Evolutionary conservation across 2,329 filamentous ascomycete species (phyloP).

Genomic region (Ophiobolus disseminans): DNA sequence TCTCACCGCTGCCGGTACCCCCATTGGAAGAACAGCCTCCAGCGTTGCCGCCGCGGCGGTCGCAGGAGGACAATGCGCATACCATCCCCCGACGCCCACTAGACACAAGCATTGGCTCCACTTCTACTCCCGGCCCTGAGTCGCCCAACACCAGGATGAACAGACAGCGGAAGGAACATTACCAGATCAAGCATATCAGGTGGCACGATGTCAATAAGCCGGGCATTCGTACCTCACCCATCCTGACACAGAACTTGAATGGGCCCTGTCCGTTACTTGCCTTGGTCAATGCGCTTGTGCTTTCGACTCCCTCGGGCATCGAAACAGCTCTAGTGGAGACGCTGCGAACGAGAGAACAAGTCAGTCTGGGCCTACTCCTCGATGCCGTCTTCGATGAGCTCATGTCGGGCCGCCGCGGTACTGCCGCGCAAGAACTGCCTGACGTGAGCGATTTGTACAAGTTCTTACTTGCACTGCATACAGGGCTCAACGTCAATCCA

Average conservation of each 20-base stretch:
- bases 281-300: conserved; percentile 86
- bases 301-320: conserved; percentile 75
- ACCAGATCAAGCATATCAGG: conserved; percentile 88
- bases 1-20: conserved; percentile 6
- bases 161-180: conserved; percentile 72
- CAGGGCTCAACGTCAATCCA: conserved; percentile 98
- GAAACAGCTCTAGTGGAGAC: conserved; percentile 78
- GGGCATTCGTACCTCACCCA: conserved; percentile 78
- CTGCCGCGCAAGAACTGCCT: conserved; percentile 71
- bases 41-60: conserved; percentile 40
- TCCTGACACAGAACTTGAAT: conserved; percentile 91
- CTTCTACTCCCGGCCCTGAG: conserved; percentile 38
- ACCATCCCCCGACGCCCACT: conserved; percentile 45
- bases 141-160: conserved; percentile 51
- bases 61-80: conserved; percentile 43
- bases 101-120: conserved; percentile 25
- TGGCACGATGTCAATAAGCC: conserved; percentile 74
- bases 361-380: conserved; percentile 83
- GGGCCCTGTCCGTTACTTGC: conserved; percentile 93
- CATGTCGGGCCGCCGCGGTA: conserved; percentile 75
- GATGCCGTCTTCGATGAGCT: conserved; percentile 94
- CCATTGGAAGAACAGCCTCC: conserved; percentile 38
- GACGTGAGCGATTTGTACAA: conserved; percentile 87
- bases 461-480: conserved; percentile 88
- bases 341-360: conserved; percentile 80